Base-by-base conservation (phyloP, 345 rosid genomes). In the Populus nigra region DNA sequence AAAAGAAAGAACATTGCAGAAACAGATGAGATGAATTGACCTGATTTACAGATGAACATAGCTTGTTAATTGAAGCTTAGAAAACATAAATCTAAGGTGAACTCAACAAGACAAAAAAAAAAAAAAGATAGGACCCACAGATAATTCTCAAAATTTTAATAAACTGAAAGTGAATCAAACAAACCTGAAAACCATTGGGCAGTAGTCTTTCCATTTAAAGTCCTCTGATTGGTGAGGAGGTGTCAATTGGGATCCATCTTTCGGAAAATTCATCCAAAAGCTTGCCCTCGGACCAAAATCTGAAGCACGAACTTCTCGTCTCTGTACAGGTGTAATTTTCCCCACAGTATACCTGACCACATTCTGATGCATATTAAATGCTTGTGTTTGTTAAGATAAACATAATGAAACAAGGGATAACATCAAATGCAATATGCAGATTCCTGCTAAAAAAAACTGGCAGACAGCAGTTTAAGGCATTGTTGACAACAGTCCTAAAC, bases 141-240 rank as follows among this genome's bases (percentile, higher is more conserved):
- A 16, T 5, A 20, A 62, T 63, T 76, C n/a, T 57, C 23, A 25
- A 71, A 66, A 79, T 31, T n/a, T 22, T 39, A 66, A 27, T 10
- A 49, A 75, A 57, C 72, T 33, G 35, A 74, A 82, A 68, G 73
- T 33, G 73, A 75, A 55, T 7, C 35, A 50, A 80, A 72, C 85
- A 77, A 72, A 93, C 99, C 99, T 96, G 93, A 96, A 93, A 68
- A 93, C 98, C 97, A 96, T 96, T 33, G 99, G 98, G 81, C 99
- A 96, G 80, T 93, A 96, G 79, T 96, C 99, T 82, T 96, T 96
- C 98, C 99, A 96, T 81, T 89, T 96, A 77, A 96, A 96, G 81
- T 88, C 99, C 59, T 92, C 98, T 1, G 98, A 93, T 75, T 83
- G 97, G 76, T 96, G 99, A 77, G 98, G 85, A 73, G 97, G 99